These are phyloP conservation scores for Aspergillus alliaceus DNA, from an alignment of 2,329 filamentous ascomycete species.

Conservation along the genomic window DNA sequence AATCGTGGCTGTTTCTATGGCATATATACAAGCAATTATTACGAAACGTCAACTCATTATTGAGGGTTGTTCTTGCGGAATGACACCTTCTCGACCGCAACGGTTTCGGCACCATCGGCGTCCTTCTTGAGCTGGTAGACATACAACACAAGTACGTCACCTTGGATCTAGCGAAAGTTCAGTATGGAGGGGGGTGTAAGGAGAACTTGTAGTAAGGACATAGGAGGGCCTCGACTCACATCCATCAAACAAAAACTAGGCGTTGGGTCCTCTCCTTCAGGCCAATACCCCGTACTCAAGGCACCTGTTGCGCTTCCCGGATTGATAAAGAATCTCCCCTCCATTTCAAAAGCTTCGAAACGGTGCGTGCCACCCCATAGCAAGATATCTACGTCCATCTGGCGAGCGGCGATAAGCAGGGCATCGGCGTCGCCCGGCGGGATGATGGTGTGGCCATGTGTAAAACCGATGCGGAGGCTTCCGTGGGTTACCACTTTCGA, in stretches of 20 bases:
- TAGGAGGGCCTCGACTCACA: conserved; percentile 59
- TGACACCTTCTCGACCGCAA: conserved; percentile 82
- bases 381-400: conserved; percentile 70
- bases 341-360: conserved; percentile 71
- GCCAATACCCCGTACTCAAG: conserved; percentile 60
- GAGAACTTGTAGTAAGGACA: not conserved
- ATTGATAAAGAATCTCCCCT: conserved; percentile 71
- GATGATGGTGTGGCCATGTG: conserved; percentile 70
- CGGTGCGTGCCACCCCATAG: conserved; percentile 70
- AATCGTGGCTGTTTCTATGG: conserved; percentile 21
- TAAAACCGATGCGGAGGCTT: conserved; percentile 67
- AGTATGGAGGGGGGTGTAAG: conserved; percentile 10
- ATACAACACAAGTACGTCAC: conserved; percentile 91
- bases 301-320: conserved; percentile 68
- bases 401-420: conserved; percentile 65
- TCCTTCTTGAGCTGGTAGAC: conserved; percentile 85
- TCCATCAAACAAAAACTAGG: conserved; percentile 98
- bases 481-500: conserved; percentile 71
- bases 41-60: conserved; percentile 40
- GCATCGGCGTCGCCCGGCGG: conserved; percentile 66
- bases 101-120: conserved; percentile 72
- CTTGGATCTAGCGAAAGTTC: conserved; percentile 69
- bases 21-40: conserved; percentile 32
- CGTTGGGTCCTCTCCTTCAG: conserved; percentile 66
- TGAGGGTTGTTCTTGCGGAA: conserved; percentile 74